These are phyloP conservation scores for Neurospora sp. DNA, from an alignment of 2,329 filamentous ascomycete genomes.

Conservation along the genomic window DNA sequence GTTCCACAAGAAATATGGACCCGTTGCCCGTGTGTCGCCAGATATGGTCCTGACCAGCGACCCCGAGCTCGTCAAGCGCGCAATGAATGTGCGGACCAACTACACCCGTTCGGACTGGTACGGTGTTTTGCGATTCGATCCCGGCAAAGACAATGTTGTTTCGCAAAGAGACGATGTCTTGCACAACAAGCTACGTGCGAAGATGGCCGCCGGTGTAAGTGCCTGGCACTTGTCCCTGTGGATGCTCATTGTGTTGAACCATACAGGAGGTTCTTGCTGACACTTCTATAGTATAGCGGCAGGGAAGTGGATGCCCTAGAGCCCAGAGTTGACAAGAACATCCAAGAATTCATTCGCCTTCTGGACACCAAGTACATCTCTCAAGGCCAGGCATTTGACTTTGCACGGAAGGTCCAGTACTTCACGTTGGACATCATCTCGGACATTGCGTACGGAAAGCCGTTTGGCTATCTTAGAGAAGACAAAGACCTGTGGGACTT, in stretches of 20 bases:
- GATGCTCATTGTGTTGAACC: not conserved
- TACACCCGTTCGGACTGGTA: constrained; percentile 9
- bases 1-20: not conserved
- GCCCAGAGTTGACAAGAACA: constrained; percentile 3
- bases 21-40: constrained; percentile 7
- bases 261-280: not conserved
- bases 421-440: constrained; percentile 42
- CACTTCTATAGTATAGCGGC: constrained; percentile 6
- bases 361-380: constrained; percentile 8
- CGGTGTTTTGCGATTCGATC: constrained; percentile 7
- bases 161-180: constrained; percentile 7
- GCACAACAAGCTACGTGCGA: constrained; percentile 9
- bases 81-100: constrained; percentile 3
- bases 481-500: constrained; percentile 35
- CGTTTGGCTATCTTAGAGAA: constrained; percentile 32
- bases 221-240: not conserved
- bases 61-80: constrained; percentile 7
- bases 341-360: constrained; percentile 5
- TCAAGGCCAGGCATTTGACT: not conserved
- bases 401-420: constrained; percentile 30
- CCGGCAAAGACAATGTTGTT: constrained; percentile 9
- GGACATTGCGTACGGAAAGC: constrained; percentile 34
- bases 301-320: constrained; percentile 9
- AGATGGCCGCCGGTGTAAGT: constrained; percentile 7
- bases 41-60: constrained; percentile 8